Percentiles rank a stretch among this genome's conserved stretches.
phyloP scores from a whole-genome alignment of 2,329 filamentous ascomycete species.

The Diatrype stigma region DNA sequence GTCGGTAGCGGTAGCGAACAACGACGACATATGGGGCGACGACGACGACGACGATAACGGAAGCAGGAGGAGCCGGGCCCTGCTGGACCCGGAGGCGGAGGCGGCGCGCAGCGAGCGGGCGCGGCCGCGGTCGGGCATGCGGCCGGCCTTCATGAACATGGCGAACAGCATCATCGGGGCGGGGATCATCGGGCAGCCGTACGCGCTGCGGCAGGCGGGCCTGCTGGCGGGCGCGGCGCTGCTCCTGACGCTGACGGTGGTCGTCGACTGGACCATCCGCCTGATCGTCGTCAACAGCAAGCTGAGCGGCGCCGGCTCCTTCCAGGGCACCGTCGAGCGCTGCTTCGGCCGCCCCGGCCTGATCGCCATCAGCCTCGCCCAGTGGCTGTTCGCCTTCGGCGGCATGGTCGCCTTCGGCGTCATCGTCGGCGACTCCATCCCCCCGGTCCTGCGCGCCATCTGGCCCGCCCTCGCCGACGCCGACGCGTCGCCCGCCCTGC shows the following conservation, averaged over 20 bases:
- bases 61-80: no score
- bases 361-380: constrained; percentile 82
- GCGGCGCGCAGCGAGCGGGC: constrained; percentile 45
- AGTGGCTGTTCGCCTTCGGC: constrained; percentile 98
- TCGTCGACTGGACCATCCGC: constrained; percentile 95
- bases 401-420: constrained; percentile 98
- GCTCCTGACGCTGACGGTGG: constrained; percentile 72
- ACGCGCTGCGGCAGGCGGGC: constrained; percentile 91
- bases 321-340: constrained; percentile 92
- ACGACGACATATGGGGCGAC: constrained; percentile 33
- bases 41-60: no score
- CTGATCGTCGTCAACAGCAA: constrained; percentile 98
- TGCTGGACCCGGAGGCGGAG: constrained; percentile 41
- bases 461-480: constrained; percentile 71
- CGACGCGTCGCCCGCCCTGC: constrained; percentile 76
- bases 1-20: constrained; percentile 61
- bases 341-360: constrained; percentile 88
- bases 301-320: constrained; percentile 86
- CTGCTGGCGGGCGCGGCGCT: constrained; percentile 75
- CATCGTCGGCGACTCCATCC: constrained; percentile 94
- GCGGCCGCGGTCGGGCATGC: constrained; percentile 79
- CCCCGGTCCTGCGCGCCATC: constrained; percentile 77
- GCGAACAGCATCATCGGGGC: constrained; percentile 93
- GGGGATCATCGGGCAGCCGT: constrained; percentile 79
- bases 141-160: constrained; percentile 98